phyloP scores from a whole-genome alignment of 805 yeast species.

The Candida alai region DNA sequence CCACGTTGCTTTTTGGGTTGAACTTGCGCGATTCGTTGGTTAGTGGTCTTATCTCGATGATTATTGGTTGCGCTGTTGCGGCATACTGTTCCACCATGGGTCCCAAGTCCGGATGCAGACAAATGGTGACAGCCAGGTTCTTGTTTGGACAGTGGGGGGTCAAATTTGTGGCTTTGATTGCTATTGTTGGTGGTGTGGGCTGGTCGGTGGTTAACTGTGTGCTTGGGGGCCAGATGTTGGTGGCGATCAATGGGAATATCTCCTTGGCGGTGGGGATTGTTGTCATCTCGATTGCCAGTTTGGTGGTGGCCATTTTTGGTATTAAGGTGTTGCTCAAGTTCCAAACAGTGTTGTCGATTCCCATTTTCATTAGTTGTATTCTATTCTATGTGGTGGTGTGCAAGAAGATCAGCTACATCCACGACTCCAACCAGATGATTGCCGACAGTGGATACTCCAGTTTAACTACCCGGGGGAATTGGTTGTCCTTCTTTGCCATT shows the following conservation, averaged over 20 bases:
- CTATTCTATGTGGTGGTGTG: slow-evolving; percentile 30
- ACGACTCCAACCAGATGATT: slow-evolving; percentile 19
- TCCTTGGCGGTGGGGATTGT: slow-evolving; percentile 30
- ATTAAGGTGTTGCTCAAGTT: slow-evolving; percentile 26
- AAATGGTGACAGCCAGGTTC: slow-evolving; percentile 34
- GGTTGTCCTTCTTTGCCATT: slow-evolving; percentile 33
- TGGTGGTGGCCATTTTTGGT: slow-evolving; percentile 31
- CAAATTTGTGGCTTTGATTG: slow-evolving; percentile 25
- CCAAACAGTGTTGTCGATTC: slow-evolving; percentile 26
- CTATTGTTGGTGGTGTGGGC: slow-evolving; percentile 32
- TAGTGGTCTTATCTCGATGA: slow-evolving; percentile 27
- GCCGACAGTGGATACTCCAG: slow-evolving; percentile 11
- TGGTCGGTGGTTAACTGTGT: slow-evolving; percentile 39
- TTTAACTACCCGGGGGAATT: slow-evolving; percentile 24
- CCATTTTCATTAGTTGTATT: slow-evolving; percentile 25
- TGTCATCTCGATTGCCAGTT: slow-evolving; percentile 22
- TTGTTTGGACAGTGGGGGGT: slow-evolving; percentile 36
- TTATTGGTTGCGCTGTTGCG: slow-evolving; percentile 33
- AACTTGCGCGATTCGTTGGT: slow-evolving; percentile 24
- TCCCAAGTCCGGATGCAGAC: slow-evolving; percentile 35
- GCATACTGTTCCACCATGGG: slow-evolving; percentile 39
- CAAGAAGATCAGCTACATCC: slow-evolving; percentile 17
- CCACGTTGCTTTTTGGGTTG: slow-evolving; percentile 26
- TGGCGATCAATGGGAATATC: slow-evolving; percentile 20
- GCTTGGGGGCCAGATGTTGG: slow-evolving; percentile 33